Evolutionary conservation across 2,329 filamentous ascomycete genomes (phyloP), one percentile per base, ranked within the genome.

Genomic region (Trichophyton equinum): DNA sequence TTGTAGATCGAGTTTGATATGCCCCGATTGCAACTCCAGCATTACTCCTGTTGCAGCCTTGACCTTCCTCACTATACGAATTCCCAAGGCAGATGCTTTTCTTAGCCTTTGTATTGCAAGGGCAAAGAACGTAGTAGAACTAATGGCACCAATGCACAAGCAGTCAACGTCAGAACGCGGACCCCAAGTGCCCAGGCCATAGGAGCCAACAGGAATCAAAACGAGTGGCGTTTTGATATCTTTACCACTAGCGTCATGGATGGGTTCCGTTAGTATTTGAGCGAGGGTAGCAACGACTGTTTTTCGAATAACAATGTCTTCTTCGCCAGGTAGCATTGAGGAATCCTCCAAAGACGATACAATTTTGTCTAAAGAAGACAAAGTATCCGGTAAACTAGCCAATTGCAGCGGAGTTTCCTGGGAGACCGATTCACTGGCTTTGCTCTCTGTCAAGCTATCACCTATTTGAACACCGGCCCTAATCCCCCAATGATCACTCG

Each of bases 191-290:
- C 80, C 81, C 2, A 88, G 73, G 2, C 81, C 82, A 66, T 84
- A 86, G 0, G 85, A 87, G 0, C 85, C 85, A n/a, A 87, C 82
- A 0, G 84, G 78, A 4, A 82, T 76, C 6, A 87, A 67, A 0
- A 84, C 73, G 42, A 86, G 72, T 1, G 77, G 68, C 18, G 65
- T 57, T 27, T 59, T 64, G 18, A 63, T 38, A 56, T 61, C 59
- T 46, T 70, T 67, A 36, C 60, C 49, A 3, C 40, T 47, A 5
- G 57, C 25, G 18, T 20, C 18, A 20, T 13, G 72, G 69, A 1
- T 68, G 67, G 6, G 70, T 67, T 20, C 71, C 4, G 36, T 61
- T 3, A 63, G 15, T n/a, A 64, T 36, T 42, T 57, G 62, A 25
- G 40, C 42, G 27, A 62, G 53, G 2, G 65, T 60, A 11, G 62